A percentile compares a stretch with the other conserved stretches of the same genome.
These are phyloP conservation scores for Stephanodiscus minutulus DNA, from an alignment of 108 stramenopile genomes.

Conservation along the genomic window DNA sequence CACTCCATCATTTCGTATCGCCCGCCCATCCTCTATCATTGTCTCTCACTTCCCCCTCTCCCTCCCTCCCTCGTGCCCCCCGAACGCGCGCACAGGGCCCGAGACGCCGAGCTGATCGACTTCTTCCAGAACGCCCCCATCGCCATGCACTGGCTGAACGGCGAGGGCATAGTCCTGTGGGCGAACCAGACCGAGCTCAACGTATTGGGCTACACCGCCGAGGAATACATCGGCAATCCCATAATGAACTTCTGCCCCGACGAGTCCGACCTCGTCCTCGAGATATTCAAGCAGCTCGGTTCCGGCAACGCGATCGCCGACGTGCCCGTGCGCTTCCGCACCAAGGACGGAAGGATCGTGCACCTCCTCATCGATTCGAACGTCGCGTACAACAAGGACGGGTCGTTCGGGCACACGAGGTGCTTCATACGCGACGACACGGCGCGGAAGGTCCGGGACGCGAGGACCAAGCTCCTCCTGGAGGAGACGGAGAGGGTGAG, in stretches of 20 bases:
- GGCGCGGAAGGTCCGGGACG: conserved; percentile 43
- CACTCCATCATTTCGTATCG: not conserved
- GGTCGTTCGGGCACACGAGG: conserved; percentile 54
- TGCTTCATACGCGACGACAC: conserved; percentile 64
- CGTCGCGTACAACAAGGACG: conserved; percentile 51
- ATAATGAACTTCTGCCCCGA: conserved; percentile 55
- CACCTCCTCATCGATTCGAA: conserved; percentile 61
- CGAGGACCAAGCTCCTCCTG: conserved; percentile 23
- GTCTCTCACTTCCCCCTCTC: not conserved
- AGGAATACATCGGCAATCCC: conserved; percentile 49
- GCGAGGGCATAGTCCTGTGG: conserved; percentile 50
- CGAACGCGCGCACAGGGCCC: conserved; percentile 23
- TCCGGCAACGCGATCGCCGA: conserved; percentile 46
- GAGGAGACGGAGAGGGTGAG: conserved; percentile 42
- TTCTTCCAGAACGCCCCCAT: conserved; percentile 64
- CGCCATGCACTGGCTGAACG: conserved; percentile 62
- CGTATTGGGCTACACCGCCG: conserved; percentile 52
- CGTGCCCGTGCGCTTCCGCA: conserved; percentile 57
- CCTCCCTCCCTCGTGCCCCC: not conserved
- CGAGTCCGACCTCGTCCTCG: conserved; percentile 43
- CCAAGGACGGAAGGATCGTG: conserved; percentile 55
- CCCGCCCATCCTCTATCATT: not conserved
- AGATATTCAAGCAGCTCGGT: conserved; percentile 55
- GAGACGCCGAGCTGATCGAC: conserved; percentile 49
- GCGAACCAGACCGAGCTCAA: conserved; percentile 59